Conservation (phyloP, 345 rosid species). For the Psidium friedrichsthalianum region DNA sequence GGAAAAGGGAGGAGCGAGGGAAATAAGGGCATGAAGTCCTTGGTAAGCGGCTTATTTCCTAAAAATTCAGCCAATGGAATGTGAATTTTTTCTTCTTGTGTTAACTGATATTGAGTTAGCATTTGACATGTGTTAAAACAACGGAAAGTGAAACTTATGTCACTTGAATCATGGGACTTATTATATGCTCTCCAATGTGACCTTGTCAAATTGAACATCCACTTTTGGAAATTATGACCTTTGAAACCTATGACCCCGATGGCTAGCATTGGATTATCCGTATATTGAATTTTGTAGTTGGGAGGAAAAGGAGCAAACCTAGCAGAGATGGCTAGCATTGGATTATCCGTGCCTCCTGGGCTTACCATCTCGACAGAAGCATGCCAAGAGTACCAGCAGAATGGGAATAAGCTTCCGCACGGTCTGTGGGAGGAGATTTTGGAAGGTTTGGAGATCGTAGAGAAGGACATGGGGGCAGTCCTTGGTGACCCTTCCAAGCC, state of each 20-base stretch:
- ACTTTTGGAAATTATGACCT: not conserved
- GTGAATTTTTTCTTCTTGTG: not conserved
- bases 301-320: slow-evolving; percentile 98
- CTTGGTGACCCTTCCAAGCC: slow-evolving; percentile 83
- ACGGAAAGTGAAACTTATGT: not conserved
- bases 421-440: slow-evolving; percentile 78
- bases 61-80: not conserved
- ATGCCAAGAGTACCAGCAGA: slow-evolving; percentile 68
- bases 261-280: not conserved
- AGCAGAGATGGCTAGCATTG: slow-evolving; percentile 98
- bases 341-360: slow-evolving; percentile 92
- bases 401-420: slow-evolving; percentile 52
- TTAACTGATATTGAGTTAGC: not conserved
- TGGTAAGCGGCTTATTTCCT: slow-evolving; percentile 35
- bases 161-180: not conserved
- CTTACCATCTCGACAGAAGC: slow-evolving; percentile 95
- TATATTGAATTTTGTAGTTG: slow-evolving; percentile 28
- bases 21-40: slow-evolving; percentile 89
- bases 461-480: slow-evolving; percentile 68
- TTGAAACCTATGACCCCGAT: not conserved
- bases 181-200: not conserved
- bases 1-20: slow-evolving; percentile 98
- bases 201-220: not conserved
- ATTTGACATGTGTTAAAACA: not conserved
- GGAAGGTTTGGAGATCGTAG: slow-evolving; percentile 45